Conservation (phyloP, 1,139 yeast genomes). For the Zygosaccharomyces sapae region DNA sequence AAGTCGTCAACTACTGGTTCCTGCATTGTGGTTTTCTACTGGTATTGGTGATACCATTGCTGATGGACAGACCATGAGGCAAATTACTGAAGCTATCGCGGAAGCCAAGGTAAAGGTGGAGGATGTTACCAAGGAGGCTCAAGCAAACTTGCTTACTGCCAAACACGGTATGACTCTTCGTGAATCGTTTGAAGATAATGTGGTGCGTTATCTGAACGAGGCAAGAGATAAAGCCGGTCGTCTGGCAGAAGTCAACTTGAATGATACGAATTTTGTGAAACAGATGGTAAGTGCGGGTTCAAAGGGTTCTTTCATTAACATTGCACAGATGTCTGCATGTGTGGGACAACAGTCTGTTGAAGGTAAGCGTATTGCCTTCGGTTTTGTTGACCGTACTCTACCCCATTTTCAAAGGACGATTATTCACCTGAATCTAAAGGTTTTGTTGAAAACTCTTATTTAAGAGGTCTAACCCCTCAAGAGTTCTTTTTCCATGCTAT, state of each 20-base stretch:
- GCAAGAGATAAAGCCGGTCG: slow-evolving; percentile 99
- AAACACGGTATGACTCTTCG: slow-evolving; percentile 99
- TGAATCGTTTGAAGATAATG: slow-evolving; percentile 97
- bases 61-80: slow-evolving; percentile 91
- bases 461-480: slow-evolving; percentile 97
- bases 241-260: slow-evolving; percentile 93
- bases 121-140: slow-evolving; percentile 88
- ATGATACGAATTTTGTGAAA: slow-evolving; percentile 90
- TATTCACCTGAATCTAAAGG: slow-evolving; percentile 98
- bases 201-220: slow-evolving; percentile 89
- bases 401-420: slow-evolving; percentile 99
- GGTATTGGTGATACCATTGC: slow-evolving; percentile 99
- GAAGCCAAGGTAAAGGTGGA: slow-evolving; percentile 92
- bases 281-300: slow-evolving; percentile 99
- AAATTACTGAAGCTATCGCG: slow-evolving; percentile 86
- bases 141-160: slow-evolving; percentile 78
- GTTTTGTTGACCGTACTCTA: slow-evolving; percentile 90
- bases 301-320: slow-evolving; percentile 96
- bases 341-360: slow-evolving; percentile 99
- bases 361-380: slow-evolving; percentile 98
- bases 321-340: slow-evolving; percentile 99
- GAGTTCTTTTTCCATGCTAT: slow-evolving; percentile 99
- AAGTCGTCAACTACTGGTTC: slow-evolving; percentile 94
- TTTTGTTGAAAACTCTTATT: slow-evolving; percentile 92
- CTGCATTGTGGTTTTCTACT: slow-evolving; percentile 92